Conservation (phyloP, 495 filamentous ascomycete species). For the Chaetomidium leptoderma region DNA sequence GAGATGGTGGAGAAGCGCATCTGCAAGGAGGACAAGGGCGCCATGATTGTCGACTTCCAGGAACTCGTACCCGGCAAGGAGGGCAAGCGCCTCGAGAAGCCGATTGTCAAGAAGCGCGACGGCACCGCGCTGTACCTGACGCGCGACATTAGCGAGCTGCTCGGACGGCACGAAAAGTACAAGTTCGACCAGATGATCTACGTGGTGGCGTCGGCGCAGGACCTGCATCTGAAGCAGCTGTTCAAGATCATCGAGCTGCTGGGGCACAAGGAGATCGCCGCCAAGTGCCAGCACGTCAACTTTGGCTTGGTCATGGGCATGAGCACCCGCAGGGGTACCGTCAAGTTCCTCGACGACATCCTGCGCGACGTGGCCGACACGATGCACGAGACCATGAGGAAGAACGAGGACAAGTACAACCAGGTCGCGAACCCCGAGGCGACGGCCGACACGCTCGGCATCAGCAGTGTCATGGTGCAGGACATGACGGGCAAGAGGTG, state of each 20-base stretch:
- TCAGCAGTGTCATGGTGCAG: slow-evolving; percentile 61
- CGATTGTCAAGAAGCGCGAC: slow-evolving; percentile 56
- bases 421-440: slow-evolving; percentile 55
- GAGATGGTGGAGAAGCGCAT: slow-evolving; percentile 68
- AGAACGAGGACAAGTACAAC: slow-evolving; percentile 55
- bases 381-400: slow-evolving; percentile 63
- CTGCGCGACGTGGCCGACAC: slow-evolving; percentile 56
- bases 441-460: slow-evolving; percentile 56
- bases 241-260: slow-evolving; percentile 63
- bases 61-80: slow-evolving; percentile 62
- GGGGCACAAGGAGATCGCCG: slow-evolving; percentile 54
- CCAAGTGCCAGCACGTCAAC: slow-evolving; percentile 57
- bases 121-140: slow-evolving; percentile 63
- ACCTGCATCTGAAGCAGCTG: slow-evolving; percentile 58
- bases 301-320: slow-evolving; percentile 61
- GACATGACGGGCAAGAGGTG: slow-evolving; percentile 63
- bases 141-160: slow-evolving; percentile 60
- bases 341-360: slow-evolving; percentile 58
- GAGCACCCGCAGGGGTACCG: slow-evolving; percentile 56
- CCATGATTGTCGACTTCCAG: slow-evolving; percentile 80
- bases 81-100: slow-evolving; percentile 53
- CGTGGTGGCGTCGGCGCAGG: slow-evolving; percentile 58
- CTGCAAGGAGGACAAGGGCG: slow-evolving; percentile 79
- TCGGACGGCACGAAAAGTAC: slow-evolving; percentile 57
- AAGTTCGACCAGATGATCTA: slow-evolving; percentile 69